Percentiles rank a stretch among this genome's conserved stretches.
Conservation (phyloP, 148 eudicot genomes). For the Cornus florida region DNA sequence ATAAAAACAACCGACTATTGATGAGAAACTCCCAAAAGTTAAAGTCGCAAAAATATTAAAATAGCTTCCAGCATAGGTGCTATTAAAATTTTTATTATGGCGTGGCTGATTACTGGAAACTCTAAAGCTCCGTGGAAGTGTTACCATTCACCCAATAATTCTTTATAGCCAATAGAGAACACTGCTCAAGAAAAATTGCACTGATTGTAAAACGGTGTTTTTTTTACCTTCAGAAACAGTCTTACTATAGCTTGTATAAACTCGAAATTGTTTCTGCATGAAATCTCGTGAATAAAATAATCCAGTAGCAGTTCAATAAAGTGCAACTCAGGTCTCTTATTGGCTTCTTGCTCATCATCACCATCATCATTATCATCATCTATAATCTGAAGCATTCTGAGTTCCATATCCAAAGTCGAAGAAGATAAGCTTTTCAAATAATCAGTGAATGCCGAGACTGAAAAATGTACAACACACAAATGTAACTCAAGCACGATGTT, state of each 20-base stretch:
- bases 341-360: constrained; percentile 55
- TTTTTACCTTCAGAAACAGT: constrained; percentile 79
- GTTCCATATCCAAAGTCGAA: constrained; percentile 91
- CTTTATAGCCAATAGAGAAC: not conserved
- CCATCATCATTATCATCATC: constrained; percentile 64
- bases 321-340: constrained; percentile 57
- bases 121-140: not conserved
- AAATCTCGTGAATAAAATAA: constrained; percentile 75
- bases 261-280: constrained; percentile 84
- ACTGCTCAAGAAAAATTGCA: not conserved
- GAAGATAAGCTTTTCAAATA: constrained; percentile 81
- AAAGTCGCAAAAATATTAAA: not conserved
- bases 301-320: constrained; percentile 76
- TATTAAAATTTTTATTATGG: not conserved
- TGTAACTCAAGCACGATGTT: not conserved
- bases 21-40: not conserved
- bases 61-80: too few species aligned
- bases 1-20: too few species aligned
- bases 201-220: not conserved
- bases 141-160: not conserved
- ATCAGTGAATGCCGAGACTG: constrained; percentile 87
- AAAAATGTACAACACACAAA: constrained; percentile 13
- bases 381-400: constrained; percentile 89
- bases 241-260: constrained; percentile 82
- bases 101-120: not conserved